Conservation (phyloP, 306 rosid species). For the Dryas drummondii region DNA sequence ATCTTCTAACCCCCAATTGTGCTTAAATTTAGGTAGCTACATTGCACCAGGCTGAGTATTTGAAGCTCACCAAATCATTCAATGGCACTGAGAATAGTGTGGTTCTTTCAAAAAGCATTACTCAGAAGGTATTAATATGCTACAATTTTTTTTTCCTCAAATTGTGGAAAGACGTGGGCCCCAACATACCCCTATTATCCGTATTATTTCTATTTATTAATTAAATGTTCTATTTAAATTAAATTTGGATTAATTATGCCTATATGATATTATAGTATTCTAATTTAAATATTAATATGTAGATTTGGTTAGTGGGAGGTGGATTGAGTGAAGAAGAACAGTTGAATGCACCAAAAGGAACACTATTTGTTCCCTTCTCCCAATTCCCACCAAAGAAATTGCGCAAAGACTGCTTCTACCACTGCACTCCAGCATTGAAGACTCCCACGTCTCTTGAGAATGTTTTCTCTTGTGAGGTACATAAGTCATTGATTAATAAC, state of each 20-base stretch:
- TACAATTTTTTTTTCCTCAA: neutral
- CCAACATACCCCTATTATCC: no score
- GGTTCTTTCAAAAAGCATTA: constrained; percentile 35
- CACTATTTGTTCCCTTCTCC: constrained; percentile 66
- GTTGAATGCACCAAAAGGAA: constrained; percentile 60
- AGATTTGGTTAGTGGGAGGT: constrained; percentile 79
- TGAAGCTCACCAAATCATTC: constrained; percentile 39
- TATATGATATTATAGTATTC: no score
- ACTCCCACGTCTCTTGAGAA: constrained; percentile 53
- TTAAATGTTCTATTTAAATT: no score
- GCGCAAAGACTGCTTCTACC: constrained; percentile 69
- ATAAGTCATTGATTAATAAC: no score
- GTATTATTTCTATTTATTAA: no score
- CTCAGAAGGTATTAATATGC: constrained; percentile 41
- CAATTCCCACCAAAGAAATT: constrained; percentile 65
- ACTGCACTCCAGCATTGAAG: constrained; percentile 69
- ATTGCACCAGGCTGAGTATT: constrained; percentile 35
- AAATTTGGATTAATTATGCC: no score
- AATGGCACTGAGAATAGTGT: constrained; percentile 27
- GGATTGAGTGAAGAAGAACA: constrained; percentile 53
- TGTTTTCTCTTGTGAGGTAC: constrained; percentile 79
- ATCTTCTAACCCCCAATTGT: neutral
- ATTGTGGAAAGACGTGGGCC: no score
- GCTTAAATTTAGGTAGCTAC: constrained; percentile 39
- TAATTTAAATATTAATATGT: neutral